Percentiles rank a stretch among this genome's conserved stretches.
Evolutionary conservation across 208 protist genomes (phyloP).

Genomic region (Trypanosoma rangeli): DNA sequence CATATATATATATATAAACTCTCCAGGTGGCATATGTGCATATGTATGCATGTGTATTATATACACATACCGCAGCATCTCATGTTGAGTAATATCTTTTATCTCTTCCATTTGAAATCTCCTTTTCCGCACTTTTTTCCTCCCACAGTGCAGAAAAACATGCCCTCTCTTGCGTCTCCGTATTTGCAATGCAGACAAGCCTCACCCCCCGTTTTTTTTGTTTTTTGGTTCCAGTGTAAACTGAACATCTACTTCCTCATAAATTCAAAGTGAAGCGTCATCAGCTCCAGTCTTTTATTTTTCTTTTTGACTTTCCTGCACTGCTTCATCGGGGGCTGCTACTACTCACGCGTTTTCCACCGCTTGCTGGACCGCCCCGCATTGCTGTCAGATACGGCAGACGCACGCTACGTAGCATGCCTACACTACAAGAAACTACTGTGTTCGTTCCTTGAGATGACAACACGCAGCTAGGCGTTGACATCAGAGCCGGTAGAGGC

Average conservation of each 20-base stretch:
- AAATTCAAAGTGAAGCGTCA: not conserved
- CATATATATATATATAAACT: too few relatives aligned
- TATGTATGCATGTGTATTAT: too few relatives aligned
- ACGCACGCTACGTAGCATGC: conserved; percentile 13
- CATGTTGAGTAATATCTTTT: too few relatives aligned
- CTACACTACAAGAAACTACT: not conserved
- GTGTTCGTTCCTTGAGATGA: not conserved
- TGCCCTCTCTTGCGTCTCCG: not conserved
- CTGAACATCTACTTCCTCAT: too few relatives aligned
- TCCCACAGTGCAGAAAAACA: too few relatives aligned
- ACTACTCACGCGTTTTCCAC: not conserved
- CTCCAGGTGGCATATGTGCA: too few relatives aligned
- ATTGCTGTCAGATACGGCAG: conserved; percentile 21
- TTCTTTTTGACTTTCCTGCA: not conserved
- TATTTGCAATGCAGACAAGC: too few relatives aligned
- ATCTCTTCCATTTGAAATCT: too few relatives aligned
- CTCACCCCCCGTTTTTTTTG: too few relatives aligned
- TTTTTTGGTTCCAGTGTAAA: too few relatives aligned
- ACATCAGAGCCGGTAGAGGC: not conserved
- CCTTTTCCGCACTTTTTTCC: too few relatives aligned
- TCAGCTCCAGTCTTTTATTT: not conserved
- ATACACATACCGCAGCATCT: too few relatives aligned
- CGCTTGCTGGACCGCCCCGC: not conserved
- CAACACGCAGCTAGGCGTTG: not conserved
- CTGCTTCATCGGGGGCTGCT: not conserved